These are phyloP conservation scores for Trichoderma harzianum DNA, from an alignment of 2,329 filamentous ascomycete genomes.

Conservation along the genomic window DNA sequence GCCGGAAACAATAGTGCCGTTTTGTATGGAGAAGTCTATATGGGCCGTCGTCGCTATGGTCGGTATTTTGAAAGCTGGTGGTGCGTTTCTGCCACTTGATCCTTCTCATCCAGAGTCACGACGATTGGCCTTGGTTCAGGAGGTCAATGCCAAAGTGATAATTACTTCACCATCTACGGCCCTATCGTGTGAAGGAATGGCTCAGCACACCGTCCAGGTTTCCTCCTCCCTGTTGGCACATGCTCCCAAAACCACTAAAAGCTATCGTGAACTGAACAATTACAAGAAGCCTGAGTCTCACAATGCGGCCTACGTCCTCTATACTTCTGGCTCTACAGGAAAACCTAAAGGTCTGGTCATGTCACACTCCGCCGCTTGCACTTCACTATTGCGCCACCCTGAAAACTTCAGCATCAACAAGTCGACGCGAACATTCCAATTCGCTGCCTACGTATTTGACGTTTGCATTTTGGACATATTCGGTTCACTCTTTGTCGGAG, in stretches of 20 bases:
- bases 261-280: neutral
- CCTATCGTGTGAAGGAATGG: neutral
- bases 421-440: neutral
- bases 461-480: neutral
- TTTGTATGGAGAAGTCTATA: constrained; percentile 14
- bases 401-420: neutral
- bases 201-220: neutral
- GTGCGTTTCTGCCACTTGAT: constrained; percentile 10
- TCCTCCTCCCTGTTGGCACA: neutral
- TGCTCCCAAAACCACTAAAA: neutral
- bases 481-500: neutral
- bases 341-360: constrained; percentile 23
- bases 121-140: constrained; percentile 11
- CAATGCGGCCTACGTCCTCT: constrained; percentile 19
- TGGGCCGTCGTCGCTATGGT: constrained; percentile 6
- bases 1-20: neutral
- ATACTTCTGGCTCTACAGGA: constrained; percentile 24
- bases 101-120: constrained; percentile 1
- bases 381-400: neutral
- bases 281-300: neutral
- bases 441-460: constrained; percentile 8
- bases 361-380: neutral
- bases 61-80: constrained; percentile 13
- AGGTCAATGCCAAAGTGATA: constrained; percentile 16
- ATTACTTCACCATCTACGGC: constrained; percentile 4